Percentiles rank a stretch among this genome's conserved stretches.
These are phyloP conservation scores for Clohesyomyces aquaticus DNA, from an alignment of 495 filamentous ascomycete species.

Conservation along the genomic window DNA sequence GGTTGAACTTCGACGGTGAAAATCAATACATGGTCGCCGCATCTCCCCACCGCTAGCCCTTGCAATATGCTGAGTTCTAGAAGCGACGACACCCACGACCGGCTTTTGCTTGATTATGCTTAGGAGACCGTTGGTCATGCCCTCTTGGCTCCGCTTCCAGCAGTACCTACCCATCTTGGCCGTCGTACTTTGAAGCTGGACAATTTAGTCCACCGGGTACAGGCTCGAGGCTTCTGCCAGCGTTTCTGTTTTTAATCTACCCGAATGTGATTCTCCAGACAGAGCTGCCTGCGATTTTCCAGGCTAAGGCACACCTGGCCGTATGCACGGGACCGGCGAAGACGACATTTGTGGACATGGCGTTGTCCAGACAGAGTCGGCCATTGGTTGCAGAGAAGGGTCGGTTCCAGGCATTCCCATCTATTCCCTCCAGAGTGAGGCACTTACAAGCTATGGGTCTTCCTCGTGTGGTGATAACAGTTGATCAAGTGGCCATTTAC, in stretches of 20 bases:
- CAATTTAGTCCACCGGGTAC: slow-evolving; percentile 17
- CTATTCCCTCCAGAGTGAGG: not conserved
- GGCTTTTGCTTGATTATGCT: not conserved
- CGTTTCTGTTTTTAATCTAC: slow-evolving; percentile 26
- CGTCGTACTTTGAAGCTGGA: not conserved
- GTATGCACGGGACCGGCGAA: slow-evolving; percentile 1
- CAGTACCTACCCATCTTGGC: not conserved
- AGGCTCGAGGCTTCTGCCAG: not conserved
- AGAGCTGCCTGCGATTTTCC: not conserved
- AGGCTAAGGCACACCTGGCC: not conserved
- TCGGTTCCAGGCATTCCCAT: too few species aligned
- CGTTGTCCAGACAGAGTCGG: not conserved
- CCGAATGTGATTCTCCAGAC: too few species aligned
- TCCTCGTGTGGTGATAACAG: slow-evolving; percentile 17
- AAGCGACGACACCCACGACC: slow-evolving; percentile 15
- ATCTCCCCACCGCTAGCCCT: slow-evolving; percentile 12
- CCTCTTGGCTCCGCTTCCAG: not conserved
- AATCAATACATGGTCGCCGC: slow-evolving; percentile 11
- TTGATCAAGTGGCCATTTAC: slow-evolving; percentile 78
- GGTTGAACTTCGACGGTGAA: slow-evolving; percentile 11
- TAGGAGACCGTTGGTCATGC: slow-evolving; percentile 12
- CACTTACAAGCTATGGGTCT: not conserved
- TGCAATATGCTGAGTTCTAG: slow-evolving; percentile 12
- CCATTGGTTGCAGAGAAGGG: not conserved
- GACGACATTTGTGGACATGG: not conserved